These are phyloP conservation scores for Scutellaria minor DNA, from an alignment of 257 asterid genomes.

Conservation along the genomic window DNA sequence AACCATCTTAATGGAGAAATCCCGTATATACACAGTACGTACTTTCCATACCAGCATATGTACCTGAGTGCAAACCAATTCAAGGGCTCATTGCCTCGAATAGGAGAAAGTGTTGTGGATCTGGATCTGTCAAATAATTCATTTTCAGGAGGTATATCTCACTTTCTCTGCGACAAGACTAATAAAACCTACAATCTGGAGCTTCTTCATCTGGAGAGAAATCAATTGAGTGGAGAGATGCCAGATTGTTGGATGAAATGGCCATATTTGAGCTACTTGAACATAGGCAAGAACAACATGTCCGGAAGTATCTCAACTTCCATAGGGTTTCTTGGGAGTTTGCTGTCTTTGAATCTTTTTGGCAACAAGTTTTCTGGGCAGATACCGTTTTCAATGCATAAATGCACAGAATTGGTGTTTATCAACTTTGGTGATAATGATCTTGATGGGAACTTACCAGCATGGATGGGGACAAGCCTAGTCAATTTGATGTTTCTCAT, in stretches of 20 bases:
- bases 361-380: conserved; percentile 37
- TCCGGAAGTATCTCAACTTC: conserved; percentile 43
- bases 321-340: too few relatives aligned
- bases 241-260: conserved; percentile 49
- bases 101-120: background rate
- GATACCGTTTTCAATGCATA: conserved; percentile 40
- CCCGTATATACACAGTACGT: background rate
- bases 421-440: conserved; percentile 38
- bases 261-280: conserved; percentile 11
- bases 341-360: conserved; percentile 33
- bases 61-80: conserved; percentile 44
- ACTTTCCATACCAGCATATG: background rate
- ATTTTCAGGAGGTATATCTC: background rate
- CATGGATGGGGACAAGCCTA: conserved; percentile 40
- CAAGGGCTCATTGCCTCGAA: conserved; percentile 39
- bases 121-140: conserved; percentile 43
- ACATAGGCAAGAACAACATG: conserved; percentile 40
- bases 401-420: conserved; percentile 33
- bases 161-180: conserved; percentile 22
- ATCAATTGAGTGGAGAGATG: conserved; percentile 35
- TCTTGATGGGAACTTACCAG: conserved; percentile 34
- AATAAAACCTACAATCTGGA: background rate
- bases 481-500: conserved; percentile 19
- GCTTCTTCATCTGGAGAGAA: conserved; percentile 39
- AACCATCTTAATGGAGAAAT: conserved; percentile 22